Evolutionary conservation across 495 filamentous ascomycete genomes (phyloP).

Genomic region (Penicillium diatomitis): DNA sequence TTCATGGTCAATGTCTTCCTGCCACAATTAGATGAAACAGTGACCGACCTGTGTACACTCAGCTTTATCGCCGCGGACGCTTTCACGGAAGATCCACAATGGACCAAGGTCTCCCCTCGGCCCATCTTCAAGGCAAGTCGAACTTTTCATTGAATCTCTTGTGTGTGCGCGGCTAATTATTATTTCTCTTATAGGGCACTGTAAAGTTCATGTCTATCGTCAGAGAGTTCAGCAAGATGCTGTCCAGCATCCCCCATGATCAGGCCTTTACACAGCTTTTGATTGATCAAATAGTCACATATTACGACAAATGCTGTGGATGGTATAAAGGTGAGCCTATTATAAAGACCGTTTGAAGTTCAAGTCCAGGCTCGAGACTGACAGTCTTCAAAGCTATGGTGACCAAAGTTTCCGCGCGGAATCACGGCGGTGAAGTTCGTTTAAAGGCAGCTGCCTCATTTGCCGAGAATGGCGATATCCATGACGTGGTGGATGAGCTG

Average conservation of each 20-base stretch:
- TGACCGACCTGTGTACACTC: slow-evolving; percentile 75
- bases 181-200: slow-evolving; percentile 46
- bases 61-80: slow-evolving; percentile 77
- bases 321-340: slow-evolving; percentile 66
- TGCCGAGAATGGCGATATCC: slow-evolving; percentile 59
- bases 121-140: slow-evolving; percentile 69
- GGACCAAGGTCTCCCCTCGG: slow-evolving; percentile 63
- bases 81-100: slow-evolving; percentile 79
- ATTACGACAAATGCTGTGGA: slow-evolving; percentile 80
- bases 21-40: slow-evolving; percentile 90
- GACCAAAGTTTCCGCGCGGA: slow-evolving; percentile 31
- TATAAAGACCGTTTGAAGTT: not conserved
- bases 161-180: too few species aligned
- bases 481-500: slow-evolving; percentile 53
- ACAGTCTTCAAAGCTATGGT: slow-evolving; percentile 27
- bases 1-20: slow-evolving; percentile 98
- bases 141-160: not conserved
- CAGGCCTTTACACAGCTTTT: slow-evolving; percentile 88
- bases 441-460: slow-evolving; percentile 66
- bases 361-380: not conserved
- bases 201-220: slow-evolving; percentile 79
- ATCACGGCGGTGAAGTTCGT: slow-evolving; percentile 27
- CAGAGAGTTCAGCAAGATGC: slow-evolving; percentile 84
- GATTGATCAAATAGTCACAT: slow-evolving; percentile 79
- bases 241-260: slow-evolving; percentile 92